A percentile compares a stretch with the other conserved stretches of the same genome.
phyloP scores from a whole-genome alignment of 139 green algal species.

The Tetradesmus lagerheimii region DNA sequence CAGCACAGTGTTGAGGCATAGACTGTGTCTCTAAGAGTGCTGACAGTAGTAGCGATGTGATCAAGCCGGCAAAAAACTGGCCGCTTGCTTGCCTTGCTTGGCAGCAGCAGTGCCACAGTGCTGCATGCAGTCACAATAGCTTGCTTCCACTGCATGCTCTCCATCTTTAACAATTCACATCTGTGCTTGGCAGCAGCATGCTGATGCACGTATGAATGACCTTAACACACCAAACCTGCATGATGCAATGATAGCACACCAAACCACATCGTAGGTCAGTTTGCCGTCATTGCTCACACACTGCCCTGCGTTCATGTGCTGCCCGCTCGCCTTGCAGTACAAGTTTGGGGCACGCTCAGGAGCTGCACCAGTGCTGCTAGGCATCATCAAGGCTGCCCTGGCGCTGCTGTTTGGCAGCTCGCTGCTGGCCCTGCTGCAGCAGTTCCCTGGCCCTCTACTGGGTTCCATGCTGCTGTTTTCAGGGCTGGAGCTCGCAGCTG shows the following conservation, averaged over 20 bases:
- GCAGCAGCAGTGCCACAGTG: neutral
- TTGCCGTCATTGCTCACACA: neutral
- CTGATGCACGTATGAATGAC: no score
- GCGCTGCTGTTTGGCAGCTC: conserved; percentile 78
- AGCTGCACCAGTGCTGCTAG: conserved; percentile 78
- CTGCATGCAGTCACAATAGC: neutral
- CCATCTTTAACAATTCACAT: no score
- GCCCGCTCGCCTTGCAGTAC: conserved; percentile 53
- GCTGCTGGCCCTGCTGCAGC: conserved; percentile 66
- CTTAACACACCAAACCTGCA: no score
- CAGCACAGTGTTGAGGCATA: no score
- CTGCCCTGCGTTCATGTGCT: conserved; percentile 10
- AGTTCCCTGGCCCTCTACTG: conserved; percentile 77
- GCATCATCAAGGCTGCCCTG: conserved; percentile 74
- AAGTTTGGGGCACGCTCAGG: conserved; percentile 81
- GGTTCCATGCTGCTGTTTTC: conserved; percentile 73
- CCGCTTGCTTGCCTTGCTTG: neutral
- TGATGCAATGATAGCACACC: no score
- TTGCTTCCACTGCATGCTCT: no score
- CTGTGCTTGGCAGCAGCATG: no score
- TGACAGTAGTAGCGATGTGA: no score
- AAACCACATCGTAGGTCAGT: no score
- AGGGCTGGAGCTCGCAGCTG: conserved; percentile 74
- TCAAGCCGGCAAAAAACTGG: no score
- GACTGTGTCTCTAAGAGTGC: no score